Evolutionary conservation across 1,284 basidiomycete genomes (phyloP).

Genomic region (Boletus mariae): DNA sequence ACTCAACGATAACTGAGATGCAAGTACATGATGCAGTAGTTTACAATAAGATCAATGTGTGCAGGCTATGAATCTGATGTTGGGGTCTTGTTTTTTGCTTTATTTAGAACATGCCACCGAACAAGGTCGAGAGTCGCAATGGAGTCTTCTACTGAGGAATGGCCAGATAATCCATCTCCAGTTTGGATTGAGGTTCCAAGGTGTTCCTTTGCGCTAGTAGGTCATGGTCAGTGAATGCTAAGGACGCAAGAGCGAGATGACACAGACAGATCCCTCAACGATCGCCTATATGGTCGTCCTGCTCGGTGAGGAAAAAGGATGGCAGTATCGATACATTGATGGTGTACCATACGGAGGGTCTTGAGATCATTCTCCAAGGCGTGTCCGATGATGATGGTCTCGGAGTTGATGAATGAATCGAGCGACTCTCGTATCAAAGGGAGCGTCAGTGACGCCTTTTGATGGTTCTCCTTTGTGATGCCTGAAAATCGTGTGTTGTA

Average conservation of each 20-base stretch:
- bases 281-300: conserved; percentile 75
- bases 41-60: background rate
- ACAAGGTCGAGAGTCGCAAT: conserved; percentile 81
- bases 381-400: conserved; percentile 84
- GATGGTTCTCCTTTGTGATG: conserved; percentile 60
- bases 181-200: conserved; percentile 75
- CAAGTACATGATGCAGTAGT: background rate
- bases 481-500: conserved; percentile 91
- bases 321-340: conserved; percentile 79
- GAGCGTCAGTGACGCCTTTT: conserved; percentile 62
- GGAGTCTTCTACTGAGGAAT: conserved; percentile 84
- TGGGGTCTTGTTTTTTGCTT: conserved; percentile 30
- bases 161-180: conserved; percentile 68
- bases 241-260: background rate
- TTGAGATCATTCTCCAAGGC: conserved; percentile 88
- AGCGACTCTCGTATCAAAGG: conserved; percentile 62
- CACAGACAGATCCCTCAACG: conserved; percentile 74
- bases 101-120: conserved; percentile 66
- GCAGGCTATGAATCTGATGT: conserved; percentile 14
- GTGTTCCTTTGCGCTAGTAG: conserved; percentile 68
- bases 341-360: conserved; percentile 81
- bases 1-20: background rate
- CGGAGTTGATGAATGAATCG: conserved; percentile 64
- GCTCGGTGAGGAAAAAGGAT: conserved; percentile 78
- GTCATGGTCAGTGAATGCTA: background rate